Conservation (phyloP, 345 rosid genomes). For the Populus deltoides region DNA sequence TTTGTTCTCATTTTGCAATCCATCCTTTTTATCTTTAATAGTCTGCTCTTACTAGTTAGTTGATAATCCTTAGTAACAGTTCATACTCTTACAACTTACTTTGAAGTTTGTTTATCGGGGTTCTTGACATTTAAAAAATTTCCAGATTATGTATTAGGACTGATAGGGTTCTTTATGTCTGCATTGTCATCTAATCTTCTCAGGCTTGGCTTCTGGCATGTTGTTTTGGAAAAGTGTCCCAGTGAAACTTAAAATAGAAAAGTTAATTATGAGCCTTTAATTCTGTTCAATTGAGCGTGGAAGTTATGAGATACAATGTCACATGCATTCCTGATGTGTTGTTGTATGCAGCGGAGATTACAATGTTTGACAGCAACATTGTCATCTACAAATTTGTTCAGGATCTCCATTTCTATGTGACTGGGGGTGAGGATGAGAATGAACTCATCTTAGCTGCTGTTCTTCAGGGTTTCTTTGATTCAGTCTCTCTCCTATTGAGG, state of each 20-base stretch:
- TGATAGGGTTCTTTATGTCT: not conserved
- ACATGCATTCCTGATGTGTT: conserved; percentile 3
- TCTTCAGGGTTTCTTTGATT: conserved; percentile 86
- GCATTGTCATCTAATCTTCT: not conserved
- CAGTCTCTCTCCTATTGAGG: conserved; percentile 80
- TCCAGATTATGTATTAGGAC: not conserved
- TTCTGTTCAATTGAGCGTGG: not conserved
- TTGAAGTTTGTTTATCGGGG: not conserved
- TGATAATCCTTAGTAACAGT: not conserved
- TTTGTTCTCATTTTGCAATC: not conserved
- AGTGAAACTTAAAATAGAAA: not conserved
- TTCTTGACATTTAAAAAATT: not conserved
- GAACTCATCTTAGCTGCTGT: conserved; percentile 73
- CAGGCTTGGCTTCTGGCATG: not conserved
- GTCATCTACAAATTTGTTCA: conserved; percentile 73
- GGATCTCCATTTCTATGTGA: conserved; percentile 88
- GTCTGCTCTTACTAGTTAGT: not conserved
- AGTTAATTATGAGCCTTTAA: not conserved
- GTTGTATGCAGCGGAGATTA: conserved; percentile 66
- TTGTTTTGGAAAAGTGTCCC: not conserved
- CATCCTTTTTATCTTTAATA: not conserved
- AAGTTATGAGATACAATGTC: not conserved
- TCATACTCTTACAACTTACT: not conserved
- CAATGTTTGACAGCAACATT: conserved; percentile 68
- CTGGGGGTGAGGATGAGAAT: conserved; percentile 83